phyloP scores from a whole-genome alignment of 2,329 filamentous ascomycete species.

The Purpureocillium takamizusanense region DNA sequence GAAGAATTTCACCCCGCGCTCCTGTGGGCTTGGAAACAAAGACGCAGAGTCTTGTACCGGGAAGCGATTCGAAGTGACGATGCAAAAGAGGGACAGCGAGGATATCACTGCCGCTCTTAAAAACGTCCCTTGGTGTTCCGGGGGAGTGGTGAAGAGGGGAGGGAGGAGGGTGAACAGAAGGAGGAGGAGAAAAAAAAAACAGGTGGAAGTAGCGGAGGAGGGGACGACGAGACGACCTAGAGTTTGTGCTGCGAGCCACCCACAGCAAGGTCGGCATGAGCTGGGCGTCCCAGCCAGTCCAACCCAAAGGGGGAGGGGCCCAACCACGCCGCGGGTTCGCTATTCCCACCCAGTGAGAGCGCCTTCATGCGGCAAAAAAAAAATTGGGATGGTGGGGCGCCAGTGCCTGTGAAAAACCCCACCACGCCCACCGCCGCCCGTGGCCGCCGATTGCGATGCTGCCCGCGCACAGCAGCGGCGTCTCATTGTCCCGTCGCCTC shows the following conservation, averaged over 20 bases:
- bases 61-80: slow-evolving; percentile 22
- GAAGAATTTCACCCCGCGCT: slow-evolving; percentile 32
- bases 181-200: slow-evolving; percentile 15
- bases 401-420: slow-evolving; percentile 10
- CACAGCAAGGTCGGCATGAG: too few species aligned
- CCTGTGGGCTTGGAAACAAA: slow-evolving; percentile 10
- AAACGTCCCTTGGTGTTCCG: slow-evolving; percentile 24
- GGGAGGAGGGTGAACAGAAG: slow-evolving; percentile 14
- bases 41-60: slow-evolving; percentile 1
- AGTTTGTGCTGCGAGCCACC: slow-evolving; percentile 12
- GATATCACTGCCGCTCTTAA: slow-evolving; percentile 29
- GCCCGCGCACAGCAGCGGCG: too few species aligned
- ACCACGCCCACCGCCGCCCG: slow-evolving; percentile 2
- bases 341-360: slow-evolving; percentile 2
- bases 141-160: slow-evolving; percentile 8
- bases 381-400: slow-evolving; percentile 14
- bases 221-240: background rate
- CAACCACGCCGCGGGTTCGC: too few species aligned
- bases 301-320: too few species aligned
- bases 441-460: too few species aligned
- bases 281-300: background rate
- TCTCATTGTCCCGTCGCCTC: too few species aligned
- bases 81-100: slow-evolving; percentile 28
- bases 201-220: slow-evolving; percentile 4
- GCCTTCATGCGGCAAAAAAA: slow-evolving; percentile 6